Base-by-base conservation (phyloP, 768 basidiomycete genomes). In the Tylopilus felleus region DNA sequence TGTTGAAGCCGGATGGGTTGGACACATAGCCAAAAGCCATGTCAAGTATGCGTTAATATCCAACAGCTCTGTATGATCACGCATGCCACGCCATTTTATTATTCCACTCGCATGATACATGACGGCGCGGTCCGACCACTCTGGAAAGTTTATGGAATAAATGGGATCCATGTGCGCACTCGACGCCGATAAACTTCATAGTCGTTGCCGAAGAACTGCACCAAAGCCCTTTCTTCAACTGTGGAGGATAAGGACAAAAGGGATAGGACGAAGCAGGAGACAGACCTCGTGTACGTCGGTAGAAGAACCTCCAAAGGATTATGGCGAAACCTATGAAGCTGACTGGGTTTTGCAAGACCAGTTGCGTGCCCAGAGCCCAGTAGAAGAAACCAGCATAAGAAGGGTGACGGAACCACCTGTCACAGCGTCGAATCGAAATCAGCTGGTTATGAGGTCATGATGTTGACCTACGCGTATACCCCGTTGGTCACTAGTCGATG, bases 301-400 rank as follows among this genome's bases (percentile, higher is more conserved):
- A 81, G 72, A 99, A 99, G 77, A 98, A 99, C 45, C 80, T 76
- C 83, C 90, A 94, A 6, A 98, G 75, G 1, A 94, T 70, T 35
- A 80, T 57, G 2, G 77, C 63, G 65, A 88, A 98, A 2, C 82
- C 68, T 2, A 84, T 41, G 58, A 90, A 84, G 14, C 84, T 84
- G 16, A 93, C 28, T 0, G 89, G 82, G 66, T 98, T 99, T 65
- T 93, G 93, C 21, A 98, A 77, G 1, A 93, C 81, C 35, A 98
- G 72, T 68, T 99, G 97, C 0, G 93, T 97, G 2, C 95, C 93
- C 25, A 99, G 65, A 0, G 93, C 94, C 97, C 97, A 98, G 70
- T 96, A 98, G 71, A 90, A 96, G 76, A 98, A 99, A 2, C 95
- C 97, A 2, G 91, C 83, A 62, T 99, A 99, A 0, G 96, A 97